Evolutionary conservation across 2,329 filamentous ascomycete species (phyloP).

Genomic region (Fusarium acutatum): DNA sequence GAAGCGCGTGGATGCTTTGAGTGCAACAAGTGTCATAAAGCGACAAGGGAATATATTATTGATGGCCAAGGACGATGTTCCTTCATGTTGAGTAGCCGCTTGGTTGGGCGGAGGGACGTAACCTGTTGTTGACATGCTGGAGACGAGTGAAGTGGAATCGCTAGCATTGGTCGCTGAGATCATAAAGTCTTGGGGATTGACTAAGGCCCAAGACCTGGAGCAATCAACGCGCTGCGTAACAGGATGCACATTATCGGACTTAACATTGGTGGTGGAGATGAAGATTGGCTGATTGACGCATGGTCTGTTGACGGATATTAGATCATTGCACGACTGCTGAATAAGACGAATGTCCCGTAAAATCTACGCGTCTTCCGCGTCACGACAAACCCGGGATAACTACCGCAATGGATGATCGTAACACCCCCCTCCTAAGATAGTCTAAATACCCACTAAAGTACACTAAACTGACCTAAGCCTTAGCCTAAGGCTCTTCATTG

Average conservation of each 20-base stretch:
- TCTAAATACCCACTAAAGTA: neutral
- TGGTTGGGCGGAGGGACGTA: slow-evolving; percentile 1
- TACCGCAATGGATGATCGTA: neutral
- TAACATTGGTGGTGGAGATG: neutral
- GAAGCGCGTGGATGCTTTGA: slow-evolving; percentile 41
- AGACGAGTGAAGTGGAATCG: neutral
- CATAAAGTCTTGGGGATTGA: neutral
- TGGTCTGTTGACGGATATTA: neutral
- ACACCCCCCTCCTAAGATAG: no score
- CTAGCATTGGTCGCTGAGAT: fast-evolving
- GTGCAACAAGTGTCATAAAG: slow-evolving; percentile 36
- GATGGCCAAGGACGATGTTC: slow-evolving; percentile 41
- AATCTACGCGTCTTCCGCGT: neutral
- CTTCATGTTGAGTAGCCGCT: slow-evolving; percentile 21
- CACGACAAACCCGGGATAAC: neutral
- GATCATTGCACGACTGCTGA: neutral
- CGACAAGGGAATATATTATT: slow-evolving; percentile 42
- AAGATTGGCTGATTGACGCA: neutral
- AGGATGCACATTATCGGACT: neutral
- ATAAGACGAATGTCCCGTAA: neutral
- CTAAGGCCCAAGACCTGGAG: neutral
- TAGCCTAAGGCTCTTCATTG: neutral
- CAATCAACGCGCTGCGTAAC: fast-evolving
- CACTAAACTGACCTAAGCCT: neutral
- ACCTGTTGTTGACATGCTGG: neutral